These are phyloP conservation scores for Aquilaria yunnanensis DNA, from an alignment of 345 rosid species.

Conservation along the genomic window DNA sequence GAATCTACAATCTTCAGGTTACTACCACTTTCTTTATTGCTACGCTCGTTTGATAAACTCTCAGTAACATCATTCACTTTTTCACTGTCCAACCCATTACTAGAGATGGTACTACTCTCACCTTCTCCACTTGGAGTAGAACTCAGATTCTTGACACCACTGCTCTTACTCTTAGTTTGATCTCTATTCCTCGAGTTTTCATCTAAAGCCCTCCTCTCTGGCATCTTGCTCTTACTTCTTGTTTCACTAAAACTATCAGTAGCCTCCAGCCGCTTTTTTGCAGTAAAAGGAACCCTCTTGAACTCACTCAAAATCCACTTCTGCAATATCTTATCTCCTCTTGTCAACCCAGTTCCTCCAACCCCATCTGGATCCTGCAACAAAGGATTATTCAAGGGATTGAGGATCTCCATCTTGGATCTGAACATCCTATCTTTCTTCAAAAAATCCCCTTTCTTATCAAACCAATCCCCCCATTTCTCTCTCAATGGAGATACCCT, in stretches of 20 bases:
- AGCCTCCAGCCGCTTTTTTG: conserved; percentile 58
- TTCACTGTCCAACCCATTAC: conserved; percentile 1
- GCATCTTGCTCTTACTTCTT: conserved; percentile 35
- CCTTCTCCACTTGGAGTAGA: conserved; percentile 1
- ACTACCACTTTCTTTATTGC: conserved; percentile 10
- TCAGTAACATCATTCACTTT: neutral
- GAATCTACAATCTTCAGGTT: conserved; percentile 12
- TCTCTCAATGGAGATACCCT: conserved; percentile 61
- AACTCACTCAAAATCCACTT: conserved; percentile 60
- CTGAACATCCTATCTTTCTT: conserved; percentile 82
- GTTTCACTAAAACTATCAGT: conserved; percentile 16
- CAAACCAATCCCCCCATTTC: conserved; percentile 98
- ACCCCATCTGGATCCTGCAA: conserved; percentile 91
- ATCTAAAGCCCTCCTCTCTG: conserved; percentile 49
- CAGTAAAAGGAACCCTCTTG: conserved; percentile 51
- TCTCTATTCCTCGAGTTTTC: conserved; percentile 14
- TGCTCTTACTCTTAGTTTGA: conserved; percentile 6
- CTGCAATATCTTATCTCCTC: conserved; percentile 71
- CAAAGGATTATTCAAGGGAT: conserved; percentile 76
- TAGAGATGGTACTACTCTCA: neutral
- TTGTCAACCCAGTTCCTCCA: conserved; percentile 74
- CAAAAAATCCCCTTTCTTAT: conserved; percentile 83
- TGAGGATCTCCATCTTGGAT: conserved; percentile 68
- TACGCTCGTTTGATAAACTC: conserved; percentile 2
- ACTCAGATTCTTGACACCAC: neutral